These are phyloP conservation scores for Malus asiatica DNA, from an alignment of 306 rosid genomes.

Conservation along the genomic window DNA sequence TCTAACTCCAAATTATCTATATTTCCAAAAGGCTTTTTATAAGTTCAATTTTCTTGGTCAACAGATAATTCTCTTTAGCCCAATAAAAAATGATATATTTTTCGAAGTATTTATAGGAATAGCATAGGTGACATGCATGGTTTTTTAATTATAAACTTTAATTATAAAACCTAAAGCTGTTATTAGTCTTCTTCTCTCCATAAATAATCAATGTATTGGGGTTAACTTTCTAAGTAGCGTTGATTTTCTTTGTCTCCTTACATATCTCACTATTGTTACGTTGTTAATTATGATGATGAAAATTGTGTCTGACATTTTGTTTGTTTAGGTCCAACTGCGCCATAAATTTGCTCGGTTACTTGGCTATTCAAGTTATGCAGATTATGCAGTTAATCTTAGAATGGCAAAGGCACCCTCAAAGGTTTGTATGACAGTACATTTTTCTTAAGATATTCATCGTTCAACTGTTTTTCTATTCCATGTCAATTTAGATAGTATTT, in stretches of 20 bases:
- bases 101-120: background rate
- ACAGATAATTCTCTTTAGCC: background rate
- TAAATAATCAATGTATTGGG: background rate
- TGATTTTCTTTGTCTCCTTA: conserved; percentile 1
- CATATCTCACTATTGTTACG: background rate
- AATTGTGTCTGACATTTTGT: conserved; percentile 5
- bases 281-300: background rate
- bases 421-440: conserved; percentile 39
- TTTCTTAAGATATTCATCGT: background rate
- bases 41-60: background rate
- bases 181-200: background rate
- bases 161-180: background rate
- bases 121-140: background rate
- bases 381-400: conserved; percentile 68
- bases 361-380: conserved; percentile 86
- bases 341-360: conserved; percentile 86
- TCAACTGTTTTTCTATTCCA: background rate
- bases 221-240: background rate
- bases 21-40: background rate
- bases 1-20: background rate
- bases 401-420: conserved; percentile 91
- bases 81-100: background rate
- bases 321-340: conserved; percentile 74
- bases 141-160: background rate
- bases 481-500: background rate